These are phyloP conservation scores for Solanum sejunctum DNA, from an alignment of 257 asterid genomes.

Conservation along the genomic window DNA sequence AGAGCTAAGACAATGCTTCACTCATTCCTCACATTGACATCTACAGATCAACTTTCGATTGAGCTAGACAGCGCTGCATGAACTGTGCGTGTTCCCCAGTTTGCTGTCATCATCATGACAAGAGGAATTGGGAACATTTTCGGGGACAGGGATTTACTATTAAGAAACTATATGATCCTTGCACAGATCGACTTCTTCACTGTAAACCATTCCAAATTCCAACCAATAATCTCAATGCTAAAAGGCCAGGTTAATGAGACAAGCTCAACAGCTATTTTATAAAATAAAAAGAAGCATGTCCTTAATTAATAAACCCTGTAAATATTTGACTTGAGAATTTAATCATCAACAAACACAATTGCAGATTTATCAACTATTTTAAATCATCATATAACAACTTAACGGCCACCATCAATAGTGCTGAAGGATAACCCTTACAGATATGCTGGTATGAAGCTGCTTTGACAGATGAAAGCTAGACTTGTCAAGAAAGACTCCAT, in stretches of 20 bases:
- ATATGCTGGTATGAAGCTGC: slow-evolving; percentile 18
- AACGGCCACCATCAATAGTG: neutral
- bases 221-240: neutral
- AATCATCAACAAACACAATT: neutral
- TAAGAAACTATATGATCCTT: neutral
- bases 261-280: neutral
- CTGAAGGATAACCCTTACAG: slow-evolving; percentile 31
- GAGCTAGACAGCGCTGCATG: neutral
- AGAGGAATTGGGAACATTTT: neutral
- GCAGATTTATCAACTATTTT: neutral
- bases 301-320: neutral
- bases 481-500: slow-evolving; percentile 54
- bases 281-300: neutral
- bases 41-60: neutral
- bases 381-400: neutral
- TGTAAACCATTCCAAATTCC: neutral
- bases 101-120: neutral
- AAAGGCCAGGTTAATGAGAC: neutral
- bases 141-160: neutral
- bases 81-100: neutral
- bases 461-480: slow-evolving; percentile 39
- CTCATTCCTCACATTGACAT: neutral
- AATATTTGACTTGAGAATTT: neutral
- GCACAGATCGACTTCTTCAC: neutral
- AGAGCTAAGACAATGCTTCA: neutral